Evolutionary conservation across 495 filamentous ascomycete species (phyloP), one percentile per base, ranked within the genome.

Genomic region (Cercophora newfieldiana): DNA sequence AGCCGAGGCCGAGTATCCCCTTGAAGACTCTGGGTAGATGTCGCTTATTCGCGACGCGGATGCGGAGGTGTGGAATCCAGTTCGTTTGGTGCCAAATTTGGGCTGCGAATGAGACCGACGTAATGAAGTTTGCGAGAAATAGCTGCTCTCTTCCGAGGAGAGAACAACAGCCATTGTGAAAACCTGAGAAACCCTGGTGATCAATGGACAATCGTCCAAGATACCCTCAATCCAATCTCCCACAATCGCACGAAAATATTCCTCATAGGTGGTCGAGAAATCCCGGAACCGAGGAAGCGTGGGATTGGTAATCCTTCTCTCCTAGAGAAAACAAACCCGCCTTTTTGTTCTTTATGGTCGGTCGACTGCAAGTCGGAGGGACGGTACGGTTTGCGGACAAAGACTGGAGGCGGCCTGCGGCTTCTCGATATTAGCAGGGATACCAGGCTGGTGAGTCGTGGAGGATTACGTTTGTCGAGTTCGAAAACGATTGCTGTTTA

Each of bases 81-180:
- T 70, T 18, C 68, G 66, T 60, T 74, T 73, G 19, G 71, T 66
- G 59, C 69, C 69, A 25, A 83, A 79, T 61, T 78, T 80, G 30
- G 78, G 76, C 68, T 83, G 81, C 25, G 81, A 83, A 59, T 81
- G 77, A 47, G 81, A 82, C 57, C 81, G 80, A 64, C 80, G 80
- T 66, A 83, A 66, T 24, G 77, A 55, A 7, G 80, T 70, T 28
- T 75, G 65, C 25, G 78, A 71, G 74, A 83, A 83, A 68, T 78
- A 78, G 63, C 73, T 73, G 48, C 69, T 78, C 63, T 82, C 81
- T 57, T 83, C 80, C 1, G 77, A 77, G 44, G 79, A 67, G 51
- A 82, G 69, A 68, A 81, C 80, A 37, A 82, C 75, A 48, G 81
- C 79, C 80, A 82, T 83, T 30, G 63, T 78, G 72, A 68, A 59